Conservation (phyloP, 164 flowering plant species). For the Saururus chinensis region DNA sequence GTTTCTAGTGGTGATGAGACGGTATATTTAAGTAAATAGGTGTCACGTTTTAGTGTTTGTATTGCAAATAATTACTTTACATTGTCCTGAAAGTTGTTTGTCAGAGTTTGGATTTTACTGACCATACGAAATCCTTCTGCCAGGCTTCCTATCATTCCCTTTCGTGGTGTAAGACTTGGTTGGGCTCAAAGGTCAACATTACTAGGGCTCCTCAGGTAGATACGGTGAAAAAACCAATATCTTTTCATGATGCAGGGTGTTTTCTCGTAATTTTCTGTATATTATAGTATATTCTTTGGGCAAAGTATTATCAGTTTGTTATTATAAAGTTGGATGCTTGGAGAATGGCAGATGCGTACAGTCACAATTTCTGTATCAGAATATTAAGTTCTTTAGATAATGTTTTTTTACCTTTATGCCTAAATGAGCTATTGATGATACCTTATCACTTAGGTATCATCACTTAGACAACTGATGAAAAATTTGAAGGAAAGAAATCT, state of each 20-base stretch:
- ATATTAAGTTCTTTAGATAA: too few species aligned
- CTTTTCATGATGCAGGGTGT: too few species aligned
- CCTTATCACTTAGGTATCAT: too few species aligned
- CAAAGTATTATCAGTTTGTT: too few species aligned
- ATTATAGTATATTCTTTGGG: too few species aligned
- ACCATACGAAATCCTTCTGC: conserved; percentile 4
- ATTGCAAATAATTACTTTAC: too few species aligned
- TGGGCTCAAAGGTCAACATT: conserved; percentile 84
- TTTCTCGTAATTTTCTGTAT: too few species aligned
- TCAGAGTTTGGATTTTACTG: background rate
- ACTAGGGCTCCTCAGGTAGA: conserved; percentile 98
- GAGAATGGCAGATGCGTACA: too few species aligned
- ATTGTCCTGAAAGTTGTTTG: background rate
- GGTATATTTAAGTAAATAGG: conserved; percentile 27
- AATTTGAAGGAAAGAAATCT: background rate
- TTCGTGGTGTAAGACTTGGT: conserved; percentile 98
- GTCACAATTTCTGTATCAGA: too few species aligned
- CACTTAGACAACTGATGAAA: background rate
- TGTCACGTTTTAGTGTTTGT: background rate
- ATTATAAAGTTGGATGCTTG: too few species aligned
- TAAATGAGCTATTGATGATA: too few species aligned
- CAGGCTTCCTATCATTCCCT: conserved; percentile 95
- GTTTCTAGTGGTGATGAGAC: conserved; percentile 91
- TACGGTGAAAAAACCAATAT: background rate
- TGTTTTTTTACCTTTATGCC: too few species aligned